Evolutionary conservation across 1,284 basidiomycete species (phyloP), one percentile per base, ranked within the genome.

Genomic region (Cryptococcus sp.): DNA sequence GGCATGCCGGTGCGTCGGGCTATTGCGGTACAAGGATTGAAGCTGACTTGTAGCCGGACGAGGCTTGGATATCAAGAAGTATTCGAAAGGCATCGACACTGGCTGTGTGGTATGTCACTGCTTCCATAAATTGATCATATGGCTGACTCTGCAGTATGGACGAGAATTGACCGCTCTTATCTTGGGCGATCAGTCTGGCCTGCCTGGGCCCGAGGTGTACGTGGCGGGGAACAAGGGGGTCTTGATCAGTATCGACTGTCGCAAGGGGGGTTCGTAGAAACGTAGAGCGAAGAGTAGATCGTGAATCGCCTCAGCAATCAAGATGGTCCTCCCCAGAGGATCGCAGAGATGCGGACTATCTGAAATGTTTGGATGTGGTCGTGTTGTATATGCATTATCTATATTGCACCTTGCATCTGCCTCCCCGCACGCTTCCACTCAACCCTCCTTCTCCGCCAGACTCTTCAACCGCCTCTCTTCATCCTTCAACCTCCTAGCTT

Each of bases 61-160:
- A 19, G 85, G 85, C 16, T 75, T 91, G 9, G 86, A 90, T 63
- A 71, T 87, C 58, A 83, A 85, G 56, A 76, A 83, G 25, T 90
- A 85, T 83, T 80, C 82, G 2, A 74, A 88, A 52, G 89, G 88
- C 2, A 67, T 91, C 33, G 89, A 93, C 66, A 79, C 84, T 0
- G 88, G 86, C 6, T 92, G 88, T 62, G 83, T 90, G 62, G 66
- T 69, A 46, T 57, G 66, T 64, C 3, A n/a, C 14, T 12, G 18
- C 23, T 26, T 32, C 12, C 21, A 26, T 3, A 5, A 2, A n/a
- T 9, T 16, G 12, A 22, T 9, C 31, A 28, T 50, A 34, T 47
- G 21, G 16, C 36, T 33, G 18, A 14, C 46, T 1, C 2, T 10
- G n/a, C 47, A 69, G 65, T 69, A 69, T 48, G 69, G 69, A 22